Percentiles rank a stretch among this genome's conserved stretches.
These are phyloP conservation scores for Botrytis pseudocinerea DNA, from an alignment of 2,329 filamentous ascomycete genomes.

Conservation along the genomic window DNA sequence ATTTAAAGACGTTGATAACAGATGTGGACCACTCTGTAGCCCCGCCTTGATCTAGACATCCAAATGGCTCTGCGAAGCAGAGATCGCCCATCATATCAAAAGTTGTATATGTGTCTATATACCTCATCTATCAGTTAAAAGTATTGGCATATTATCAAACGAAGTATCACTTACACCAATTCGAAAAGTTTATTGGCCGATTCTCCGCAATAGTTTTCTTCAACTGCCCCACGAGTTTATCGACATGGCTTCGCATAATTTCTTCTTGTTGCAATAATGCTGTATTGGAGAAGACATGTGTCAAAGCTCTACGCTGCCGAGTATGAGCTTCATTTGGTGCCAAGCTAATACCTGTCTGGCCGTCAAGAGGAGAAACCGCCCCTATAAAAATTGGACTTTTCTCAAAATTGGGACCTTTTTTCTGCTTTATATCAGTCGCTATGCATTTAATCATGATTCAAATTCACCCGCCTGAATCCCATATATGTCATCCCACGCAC, in stretches of 20 bases:
- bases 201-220: neutral
- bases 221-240: conserved; percentile 15
- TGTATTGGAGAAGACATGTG: conserved; percentile 39
- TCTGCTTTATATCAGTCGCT: conserved; percentile 16
- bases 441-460: neutral
- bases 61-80: conserved; percentile 47
- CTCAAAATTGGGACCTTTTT: conserved; percentile 6
- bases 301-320: conserved; percentile 35
- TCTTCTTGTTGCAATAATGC: conserved; percentile 39
- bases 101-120: conserved; percentile 35
- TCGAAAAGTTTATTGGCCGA: neutral
- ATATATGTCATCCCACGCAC: conserved; percentile 10
- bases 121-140: too few relatives aligned
- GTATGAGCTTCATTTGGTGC: conserved; percentile 29
- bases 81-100: conserved; percentile 47
- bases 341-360: conserved; percentile 22
- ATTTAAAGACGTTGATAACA: conserved; percentile 22
- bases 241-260: conserved; percentile 26
- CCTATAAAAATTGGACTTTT: conserved; percentile 24
- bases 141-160: neutral
- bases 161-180: conserved; percentile 8
- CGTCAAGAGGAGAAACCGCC: conserved; percentile 16
- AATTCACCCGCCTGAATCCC: conserved; percentile 13
- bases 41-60: conserved; percentile 37
- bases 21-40: conserved; percentile 21